Conservation (phyloP, 257 asterid genomes). For the Solanum virginianum region DNA sequence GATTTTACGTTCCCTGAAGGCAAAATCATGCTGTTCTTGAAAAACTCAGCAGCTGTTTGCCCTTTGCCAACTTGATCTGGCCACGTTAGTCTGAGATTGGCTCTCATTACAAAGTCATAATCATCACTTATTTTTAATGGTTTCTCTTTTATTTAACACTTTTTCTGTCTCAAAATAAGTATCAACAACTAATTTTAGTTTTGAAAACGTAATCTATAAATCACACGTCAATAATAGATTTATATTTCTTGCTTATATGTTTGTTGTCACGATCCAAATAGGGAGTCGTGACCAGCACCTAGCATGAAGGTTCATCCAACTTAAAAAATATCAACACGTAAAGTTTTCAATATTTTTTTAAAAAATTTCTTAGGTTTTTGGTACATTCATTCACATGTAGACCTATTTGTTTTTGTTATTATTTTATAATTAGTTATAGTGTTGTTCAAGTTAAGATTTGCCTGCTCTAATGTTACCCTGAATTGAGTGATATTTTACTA, state of each 20-base stretch:
- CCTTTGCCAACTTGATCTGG: not conserved
- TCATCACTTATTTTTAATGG: no score
- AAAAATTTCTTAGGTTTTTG: not conserved
- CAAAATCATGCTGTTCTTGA: conserved; percentile 34
- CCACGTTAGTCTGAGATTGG: not conserved
- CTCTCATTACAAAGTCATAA: no score
- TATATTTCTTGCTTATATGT: no score
- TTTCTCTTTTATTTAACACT: no score
- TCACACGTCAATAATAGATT: not conserved
- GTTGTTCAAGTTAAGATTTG: not conserved
- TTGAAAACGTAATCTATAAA: no score
- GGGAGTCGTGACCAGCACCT: not conserved
- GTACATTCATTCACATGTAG: not conserved
- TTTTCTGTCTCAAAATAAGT: not conserved
- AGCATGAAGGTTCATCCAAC: no score
- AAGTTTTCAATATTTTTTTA: no score
- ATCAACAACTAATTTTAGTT: not conserved
- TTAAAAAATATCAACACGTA: not conserved
- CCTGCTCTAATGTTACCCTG: not conserved
- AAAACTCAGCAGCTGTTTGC: conserved; percentile 21
- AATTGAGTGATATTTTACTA: not conserved
- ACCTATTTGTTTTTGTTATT: not conserved
- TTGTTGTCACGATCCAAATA: not conserved
- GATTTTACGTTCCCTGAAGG: conserved; percentile 27
- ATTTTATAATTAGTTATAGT: not conserved